Percentiles rank a stretch among this genome's conserved stretches.
Evolutionary conservation across 345 rosid species (phyloP).

Genomic region (Lenwebbia sp.): DNA sequence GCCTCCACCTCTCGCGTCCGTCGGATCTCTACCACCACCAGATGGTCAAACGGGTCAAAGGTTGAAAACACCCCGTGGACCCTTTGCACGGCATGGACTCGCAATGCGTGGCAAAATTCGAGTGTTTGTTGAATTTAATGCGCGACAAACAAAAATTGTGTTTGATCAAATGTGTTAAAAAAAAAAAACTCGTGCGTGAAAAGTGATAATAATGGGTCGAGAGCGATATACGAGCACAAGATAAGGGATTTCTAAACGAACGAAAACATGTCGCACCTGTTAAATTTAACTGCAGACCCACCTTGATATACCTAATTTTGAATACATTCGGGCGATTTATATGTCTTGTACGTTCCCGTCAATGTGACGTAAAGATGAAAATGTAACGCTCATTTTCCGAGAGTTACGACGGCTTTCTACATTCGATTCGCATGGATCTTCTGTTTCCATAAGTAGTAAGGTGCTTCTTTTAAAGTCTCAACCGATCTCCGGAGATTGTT

Average conservation of each 20-base stretch:
- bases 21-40: not conserved
- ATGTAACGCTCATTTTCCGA: too few relatives aligned
- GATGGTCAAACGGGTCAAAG: not conserved
- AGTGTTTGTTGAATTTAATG: not conserved
- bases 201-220: too few relatives aligned
- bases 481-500: too few relatives aligned
- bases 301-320: not conserved
- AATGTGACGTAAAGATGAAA: accelerated
- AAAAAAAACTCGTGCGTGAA: too few relatives aligned
- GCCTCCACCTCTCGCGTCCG: not conserved
- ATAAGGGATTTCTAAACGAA: too few relatives aligned
- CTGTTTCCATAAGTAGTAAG: not conserved
- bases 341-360: too few relatives aligned
- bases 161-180: too few relatives aligned
- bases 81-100: not conserved
- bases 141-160: too few relatives aligned
- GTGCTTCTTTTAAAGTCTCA: not conserved
- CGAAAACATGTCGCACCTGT: too few relatives aligned
- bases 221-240: too few relatives aligned
- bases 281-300: not conserved
- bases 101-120: not conserved
- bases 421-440: not conserved
- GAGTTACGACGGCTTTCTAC: too few relatives aligned
- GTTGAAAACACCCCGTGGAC: not conserved
- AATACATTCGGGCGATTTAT: not conserved